Base-by-base conservation (phyloP, 106 monocot genomes). In the Gastrodia elata region DNA sequence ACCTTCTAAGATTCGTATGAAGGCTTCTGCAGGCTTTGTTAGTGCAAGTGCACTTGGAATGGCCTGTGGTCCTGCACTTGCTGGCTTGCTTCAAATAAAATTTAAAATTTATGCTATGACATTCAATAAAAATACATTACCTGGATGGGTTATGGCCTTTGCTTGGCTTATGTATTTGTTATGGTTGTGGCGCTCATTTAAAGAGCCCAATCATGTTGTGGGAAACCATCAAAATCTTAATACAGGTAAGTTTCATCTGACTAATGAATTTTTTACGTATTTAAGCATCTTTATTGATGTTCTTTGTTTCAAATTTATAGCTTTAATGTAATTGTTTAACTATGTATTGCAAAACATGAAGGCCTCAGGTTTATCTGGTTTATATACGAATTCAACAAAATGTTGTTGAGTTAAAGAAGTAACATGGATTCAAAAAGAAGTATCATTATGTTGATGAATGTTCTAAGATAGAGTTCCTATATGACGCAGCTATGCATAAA, bases 1-100 rank as follows among this genome's bases (percentile, higher is more conserved):
- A 22, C 83, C 83, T 27, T 67, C 76, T 72, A 79, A 76, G 76
- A 73, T 73, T 35, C 79, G 83, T 28, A 79, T 83, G 79, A 75
- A 83, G 72, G 83, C 83, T 49, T 83, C 83, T 76, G 83, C 83
- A 25, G 79, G 76, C 36, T 83, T 83, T 73, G 83, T 83, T 73
- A 83, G 83, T 76, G 83, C 83, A 24, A 83, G 83, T 76, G 83
- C 83, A 76, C 75, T 83, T 76, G 83, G 83, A 59, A 79, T 83
- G 83, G 79, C 79, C 52, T 83, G 79, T 79, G 83, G 83, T 68
- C 83, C 83, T 73, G 83, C 79, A 34, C 68, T 83, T 52, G 79
- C 83, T 61, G 83, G 76, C 13, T 76, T 83, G 44, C 83, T 83
- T 68, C 83, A 76, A 69, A 76, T 67, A 24, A 83, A 76, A 37